These are phyloP conservation scores for Salix purpurea DNA, from an alignment of 345 rosid species.

Conservation along the genomic window DNA sequence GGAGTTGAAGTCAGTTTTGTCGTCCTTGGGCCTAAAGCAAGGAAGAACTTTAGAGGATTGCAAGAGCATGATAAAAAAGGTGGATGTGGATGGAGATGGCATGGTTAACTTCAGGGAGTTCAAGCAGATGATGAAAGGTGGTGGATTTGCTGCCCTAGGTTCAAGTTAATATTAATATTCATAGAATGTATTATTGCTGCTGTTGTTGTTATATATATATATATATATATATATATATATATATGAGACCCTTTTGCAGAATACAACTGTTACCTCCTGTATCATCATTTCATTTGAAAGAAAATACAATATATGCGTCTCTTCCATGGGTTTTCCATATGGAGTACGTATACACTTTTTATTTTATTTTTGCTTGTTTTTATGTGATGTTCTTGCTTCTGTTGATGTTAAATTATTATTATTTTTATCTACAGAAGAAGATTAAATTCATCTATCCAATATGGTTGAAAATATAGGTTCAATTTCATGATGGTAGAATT, in stretches of 20 bases:
- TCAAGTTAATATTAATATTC: constrained; percentile 23
- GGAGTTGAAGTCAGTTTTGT: constrained; percentile 74
- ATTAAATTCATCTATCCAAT: too few relatives aligned
- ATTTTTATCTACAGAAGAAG: too few relatives aligned
- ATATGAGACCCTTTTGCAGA: background rate
- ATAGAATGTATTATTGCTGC: too few relatives aligned
- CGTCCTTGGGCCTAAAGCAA: constrained; percentile 78
- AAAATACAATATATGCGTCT: background rate
- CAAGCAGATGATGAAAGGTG: constrained; percentile 89
- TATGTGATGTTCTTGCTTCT: background rate
- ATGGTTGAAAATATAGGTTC: too few relatives aligned
- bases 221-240: too few relatives aligned
- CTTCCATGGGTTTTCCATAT: background rate
- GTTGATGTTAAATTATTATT: background rate
- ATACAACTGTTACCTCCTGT: background rate
- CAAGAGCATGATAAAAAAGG: constrained; percentile 77
- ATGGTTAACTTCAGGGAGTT: constrained; percentile 82
- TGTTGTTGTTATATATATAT: too few relatives aligned
- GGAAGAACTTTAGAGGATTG: constrained; percentile 82
- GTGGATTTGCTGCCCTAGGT: constrained; percentile 76
- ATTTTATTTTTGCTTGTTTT: too few relatives aligned
- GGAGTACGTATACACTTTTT: too few relatives aligned
- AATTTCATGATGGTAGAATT: too few relatives aligned
- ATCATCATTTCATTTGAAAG: background rate
- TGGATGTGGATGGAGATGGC: constrained; percentile 94